A percentile compares a stretch with the other conserved stretches of the same genome.
Evolutionary conservation across 108 stramenopile species (phyloP).

Genomic region (Pseudonitzschia pungens): DNA sequence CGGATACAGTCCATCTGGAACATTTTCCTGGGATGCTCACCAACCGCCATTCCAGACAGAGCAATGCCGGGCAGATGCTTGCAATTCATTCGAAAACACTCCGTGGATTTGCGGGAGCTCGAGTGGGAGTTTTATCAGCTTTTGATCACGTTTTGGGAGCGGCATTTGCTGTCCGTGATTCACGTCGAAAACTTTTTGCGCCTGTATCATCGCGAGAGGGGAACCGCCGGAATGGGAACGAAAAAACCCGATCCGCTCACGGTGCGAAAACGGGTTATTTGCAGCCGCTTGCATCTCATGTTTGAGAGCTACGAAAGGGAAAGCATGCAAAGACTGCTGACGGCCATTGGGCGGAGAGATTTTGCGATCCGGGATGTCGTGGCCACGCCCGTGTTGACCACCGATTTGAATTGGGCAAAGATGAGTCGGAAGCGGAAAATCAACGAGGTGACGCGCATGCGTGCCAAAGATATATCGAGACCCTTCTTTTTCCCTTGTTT

Average conservation of each 20-base stretch:
- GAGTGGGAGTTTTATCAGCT: constrained; percentile 12
- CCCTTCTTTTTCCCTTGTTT: not conserved
- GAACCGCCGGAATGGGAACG: not conserved
- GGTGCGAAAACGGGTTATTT: not conserved
- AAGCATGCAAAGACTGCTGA: not conserved
- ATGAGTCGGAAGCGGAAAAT: not conserved
- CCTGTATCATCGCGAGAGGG: not conserved
- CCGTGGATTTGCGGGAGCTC: not conserved
- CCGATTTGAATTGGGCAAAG: not conserved
- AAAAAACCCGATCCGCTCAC: not conserved
- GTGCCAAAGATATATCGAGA: not conserved
- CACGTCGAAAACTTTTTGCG: not conserved
- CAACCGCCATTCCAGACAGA: not conserved
- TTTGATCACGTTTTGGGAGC: not conserved
- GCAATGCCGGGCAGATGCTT: not conserved
- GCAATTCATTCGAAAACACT: not conserved
- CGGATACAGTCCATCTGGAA: not conserved
- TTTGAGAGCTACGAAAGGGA: not conserved
- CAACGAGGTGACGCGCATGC: not conserved
- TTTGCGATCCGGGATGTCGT: not conserved
- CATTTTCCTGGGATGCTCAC: constrained; percentile 8
- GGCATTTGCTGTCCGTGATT: not conserved
- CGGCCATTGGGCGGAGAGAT: not conserved
- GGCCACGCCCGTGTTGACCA: not conserved
- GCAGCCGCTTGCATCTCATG: not conserved